A percentile compares a stretch with the other conserved stretches of the same genome.
Conservation (phyloP, 371 early-diverging fungal species). For the Apophysomyces ossiformis region DNA sequence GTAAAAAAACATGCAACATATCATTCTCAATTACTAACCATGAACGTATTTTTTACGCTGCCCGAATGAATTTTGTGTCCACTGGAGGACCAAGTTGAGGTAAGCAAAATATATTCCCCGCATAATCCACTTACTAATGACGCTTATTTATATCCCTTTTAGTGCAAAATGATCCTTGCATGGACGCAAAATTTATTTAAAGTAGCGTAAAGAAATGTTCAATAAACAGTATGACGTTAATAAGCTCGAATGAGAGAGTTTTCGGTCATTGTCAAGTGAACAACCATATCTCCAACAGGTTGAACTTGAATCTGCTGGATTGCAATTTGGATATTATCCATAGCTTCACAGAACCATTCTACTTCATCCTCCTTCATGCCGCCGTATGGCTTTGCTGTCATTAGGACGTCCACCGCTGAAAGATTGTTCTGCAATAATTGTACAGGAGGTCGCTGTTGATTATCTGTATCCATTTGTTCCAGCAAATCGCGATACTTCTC, state of each 20-base stretch:
- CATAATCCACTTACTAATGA: no score
- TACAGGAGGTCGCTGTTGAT: background rate
- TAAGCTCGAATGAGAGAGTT: slow-evolving; percentile 12
- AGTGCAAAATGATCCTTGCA: no score
- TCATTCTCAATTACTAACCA: no score
- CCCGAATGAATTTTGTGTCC: no score
- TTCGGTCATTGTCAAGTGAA: slow-evolving; percentile 48
- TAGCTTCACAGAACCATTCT: slow-evolving; percentile 45
- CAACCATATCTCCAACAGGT: slow-evolving; percentile 56
- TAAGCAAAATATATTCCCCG: no score
- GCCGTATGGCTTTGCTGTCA: slow-evolving; percentile 30
- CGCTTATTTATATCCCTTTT: no score
- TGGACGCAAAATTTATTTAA: no score
- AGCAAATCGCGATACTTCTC: slow-evolving; percentile 44
- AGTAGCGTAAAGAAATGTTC: no score
- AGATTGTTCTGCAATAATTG: slow-evolving; percentile 1
- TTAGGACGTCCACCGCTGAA: slow-evolving; percentile 19
- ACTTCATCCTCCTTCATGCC: slow-evolving; percentile 27
- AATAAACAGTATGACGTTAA: no score
- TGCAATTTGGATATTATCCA: slow-evolving; percentile 49
- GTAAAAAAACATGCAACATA: no score
- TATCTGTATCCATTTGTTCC: slow-evolving; percentile 16
- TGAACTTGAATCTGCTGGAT: slow-evolving; percentile 47
- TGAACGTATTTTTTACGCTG: no score
- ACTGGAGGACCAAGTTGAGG: no score